phyloP scores from a whole-genome alignment of 2,329 filamentous ascomycete species.

The Arthrobotrys pseudoclavata region DNA sequence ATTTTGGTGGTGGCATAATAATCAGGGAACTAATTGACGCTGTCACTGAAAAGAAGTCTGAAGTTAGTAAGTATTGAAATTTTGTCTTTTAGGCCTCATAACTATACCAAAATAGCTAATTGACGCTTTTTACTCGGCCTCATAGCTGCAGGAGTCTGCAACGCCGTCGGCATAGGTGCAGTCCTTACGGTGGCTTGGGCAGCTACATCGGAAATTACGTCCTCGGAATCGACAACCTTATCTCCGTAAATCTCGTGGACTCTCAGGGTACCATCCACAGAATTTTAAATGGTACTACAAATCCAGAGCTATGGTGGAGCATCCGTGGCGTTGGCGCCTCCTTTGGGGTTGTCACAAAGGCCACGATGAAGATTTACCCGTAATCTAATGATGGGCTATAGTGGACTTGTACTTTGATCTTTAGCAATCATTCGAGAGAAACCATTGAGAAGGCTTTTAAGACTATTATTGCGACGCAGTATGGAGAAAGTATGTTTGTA shows the following conservation, averaged over 20 bases:
- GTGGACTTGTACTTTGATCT: conserved; percentile 64
- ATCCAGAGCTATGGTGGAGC: conserved; percentile 67
- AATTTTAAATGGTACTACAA: conserved; percentile 61
- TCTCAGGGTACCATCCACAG: conserved; percentile 66
- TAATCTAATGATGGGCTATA: conserved; percentile 35
- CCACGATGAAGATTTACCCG: conserved; percentile 66
- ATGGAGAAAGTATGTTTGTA: background rate
- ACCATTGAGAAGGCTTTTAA: background rate
- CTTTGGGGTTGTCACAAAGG: conserved; percentile 68
- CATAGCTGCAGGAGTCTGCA: conserved; percentile 32
- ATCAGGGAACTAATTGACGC: conserved; percentile 43
- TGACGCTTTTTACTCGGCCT: background rate
- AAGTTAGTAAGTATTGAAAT: conserved; percentile 30
- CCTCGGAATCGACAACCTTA: conserved; percentile 66
- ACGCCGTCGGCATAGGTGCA: conserved; percentile 29
- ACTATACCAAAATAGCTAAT: no score
- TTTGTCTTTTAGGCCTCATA: no score
- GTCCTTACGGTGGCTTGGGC: conserved; percentile 56
- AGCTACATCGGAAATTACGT: conserved; percentile 60
- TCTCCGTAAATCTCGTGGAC: conserved; percentile 67
- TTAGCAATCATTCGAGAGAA: conserved; percentile 55
- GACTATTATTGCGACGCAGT: background rate
- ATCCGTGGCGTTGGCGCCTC: conserved; percentile 66
- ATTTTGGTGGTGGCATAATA: conserved; percentile 58
- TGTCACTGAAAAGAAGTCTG: conserved; percentile 23